Percentiles rank a stretch among this genome's conserved stretches.
Conservation (phyloP, 2,329 filamentous ascomycete genomes). For the Penicillium sp. region DNA sequence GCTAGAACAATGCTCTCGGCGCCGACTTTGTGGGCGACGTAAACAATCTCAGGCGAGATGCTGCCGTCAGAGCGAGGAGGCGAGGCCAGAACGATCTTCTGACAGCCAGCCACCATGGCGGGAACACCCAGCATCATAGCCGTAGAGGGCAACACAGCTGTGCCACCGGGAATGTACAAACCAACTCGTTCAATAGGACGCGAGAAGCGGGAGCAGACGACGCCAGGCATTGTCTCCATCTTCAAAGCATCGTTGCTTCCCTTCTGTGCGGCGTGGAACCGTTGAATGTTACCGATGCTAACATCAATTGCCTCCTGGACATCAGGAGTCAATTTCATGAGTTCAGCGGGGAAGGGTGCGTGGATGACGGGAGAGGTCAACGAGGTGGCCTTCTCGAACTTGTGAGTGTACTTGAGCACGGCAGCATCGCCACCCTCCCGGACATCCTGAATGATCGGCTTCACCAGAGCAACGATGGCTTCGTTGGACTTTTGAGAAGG, state of each 20-base stretch:
- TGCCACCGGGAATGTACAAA: conserved; percentile 92
- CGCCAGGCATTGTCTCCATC: conserved; percentile 97
- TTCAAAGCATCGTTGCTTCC: conserved; percentile 71
- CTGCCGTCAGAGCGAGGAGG: conserved; percentile 86
- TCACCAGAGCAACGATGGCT: conserved; percentile 84
- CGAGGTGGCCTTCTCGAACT: conserved; percentile 94
- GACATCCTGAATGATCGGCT: conserved; percentile 87
- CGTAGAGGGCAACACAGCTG: conserved; percentile 93
- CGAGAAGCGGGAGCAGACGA: conserved; percentile 88
- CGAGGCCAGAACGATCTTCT: conserved; percentile 89
- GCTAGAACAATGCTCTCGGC: conserved; percentile 95
- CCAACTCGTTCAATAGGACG: conserved; percentile 94
- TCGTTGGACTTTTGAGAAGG: conserved; percentile 96
- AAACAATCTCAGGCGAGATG: conserved; percentile 94
- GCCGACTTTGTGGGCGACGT: conserved; percentile 93
- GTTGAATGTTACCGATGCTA: conserved; percentile 90
- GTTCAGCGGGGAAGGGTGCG: conserved; percentile 77
- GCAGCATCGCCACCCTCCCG: conserved; percentile 80
- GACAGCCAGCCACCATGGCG: conserved; percentile 94
- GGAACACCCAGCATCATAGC: conserved; percentile 98
- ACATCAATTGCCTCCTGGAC: conserved; percentile 90
- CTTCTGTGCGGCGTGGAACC: conserved; percentile 89
- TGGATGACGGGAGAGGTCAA: conserved; percentile 84
- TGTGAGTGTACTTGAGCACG: conserved; percentile 90
- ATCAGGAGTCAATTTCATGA: conserved; percentile 83